These are phyloP conservation scores for Kitagawia praeruptora DNA, from an alignment of 129 eudicot species.

Conservation along the genomic window DNA sequence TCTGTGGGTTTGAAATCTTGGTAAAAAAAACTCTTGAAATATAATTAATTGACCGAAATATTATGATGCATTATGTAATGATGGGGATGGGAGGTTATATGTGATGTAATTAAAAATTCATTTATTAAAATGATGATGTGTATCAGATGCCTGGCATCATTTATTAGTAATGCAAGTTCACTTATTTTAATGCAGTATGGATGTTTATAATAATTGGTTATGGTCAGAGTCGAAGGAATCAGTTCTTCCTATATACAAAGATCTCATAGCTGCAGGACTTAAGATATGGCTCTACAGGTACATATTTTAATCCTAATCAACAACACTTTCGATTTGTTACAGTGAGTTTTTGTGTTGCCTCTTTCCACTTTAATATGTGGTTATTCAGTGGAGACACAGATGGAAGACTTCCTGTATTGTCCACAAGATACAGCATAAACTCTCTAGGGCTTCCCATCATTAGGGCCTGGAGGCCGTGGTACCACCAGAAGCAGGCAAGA, in stretches of 20 bases:
- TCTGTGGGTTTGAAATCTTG: background rate
- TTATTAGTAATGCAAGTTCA: conserved; percentile 4
- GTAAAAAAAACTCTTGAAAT: background rate
- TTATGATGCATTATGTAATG: background rate
- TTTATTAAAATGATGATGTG: background rate
- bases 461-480: conserved; percentile 94
- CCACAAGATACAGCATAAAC: conserved; percentile 89
- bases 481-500: conserved; percentile 79
- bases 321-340: background rate
- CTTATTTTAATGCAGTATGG: conserved; percentile 49
- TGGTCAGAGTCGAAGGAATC: conserved; percentile 65
- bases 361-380: background rate
- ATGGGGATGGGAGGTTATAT: background rate
- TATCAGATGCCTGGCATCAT: conserved; percentile 73
- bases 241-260: conserved; percentile 83
- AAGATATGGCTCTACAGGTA: conserved; percentile 94
- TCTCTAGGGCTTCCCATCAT: conserved; percentile 72
- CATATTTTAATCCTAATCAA: background rate
- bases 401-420: conserved; percentile 91
- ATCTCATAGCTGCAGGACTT: conserved; percentile 79
- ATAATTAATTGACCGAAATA: background rate
- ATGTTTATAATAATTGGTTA: conserved; percentile 52
- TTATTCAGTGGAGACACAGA: conserved; percentile 84
- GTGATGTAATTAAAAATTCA: background rate
- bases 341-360: background rate